Conservation (phyloP, 2,329 filamentous ascomycete genomes). For the Fusarium nurragi region DNA sequence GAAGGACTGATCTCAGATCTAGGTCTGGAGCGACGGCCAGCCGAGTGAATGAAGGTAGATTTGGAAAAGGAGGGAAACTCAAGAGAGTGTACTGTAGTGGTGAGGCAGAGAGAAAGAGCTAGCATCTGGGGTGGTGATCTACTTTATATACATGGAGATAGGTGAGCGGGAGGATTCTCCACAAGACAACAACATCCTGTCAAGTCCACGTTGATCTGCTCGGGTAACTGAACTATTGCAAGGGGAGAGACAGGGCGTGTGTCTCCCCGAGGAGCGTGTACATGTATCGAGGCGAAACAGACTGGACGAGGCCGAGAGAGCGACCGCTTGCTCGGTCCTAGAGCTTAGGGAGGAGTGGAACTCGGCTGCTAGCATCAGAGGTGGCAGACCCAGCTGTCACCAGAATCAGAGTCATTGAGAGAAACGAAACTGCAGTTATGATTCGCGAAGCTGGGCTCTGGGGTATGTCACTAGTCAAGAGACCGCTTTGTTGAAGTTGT, state of each 20-base stretch:
- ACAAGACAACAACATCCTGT: constrained; percentile 3
- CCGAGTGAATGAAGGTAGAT: constrained; percentile 40
- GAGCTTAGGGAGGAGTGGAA: constrained; percentile 20
- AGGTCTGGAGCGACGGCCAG: constrained; percentile 41
- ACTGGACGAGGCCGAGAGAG: constrained; percentile 26
- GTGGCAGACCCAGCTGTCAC: background rate
- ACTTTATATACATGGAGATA: constrained; percentile 37
- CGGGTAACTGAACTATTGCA: constrained; percentile 22
- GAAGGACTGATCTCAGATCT: constrained; percentile 46
- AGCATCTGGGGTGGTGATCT: constrained; percentile 23
- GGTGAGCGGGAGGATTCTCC: constrained; percentile 11
- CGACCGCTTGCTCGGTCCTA: constrained; percentile 17
- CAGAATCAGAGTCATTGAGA: constrained; percentile 20
- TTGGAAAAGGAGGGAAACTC: constrained; percentile 35
- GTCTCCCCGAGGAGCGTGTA: constrained; percentile 18
- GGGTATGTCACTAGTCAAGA: constrained; percentile 28
- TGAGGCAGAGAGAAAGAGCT: constrained; percentile 4
- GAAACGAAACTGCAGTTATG: constrained; percentile 27
- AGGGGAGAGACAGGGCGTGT: constrained; percentile 6
- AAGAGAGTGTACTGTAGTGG: constrained; percentile 34
- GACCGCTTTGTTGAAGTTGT: constrained; percentile 13
- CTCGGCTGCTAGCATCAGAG: constrained; percentile 4
- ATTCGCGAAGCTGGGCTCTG: constrained; percentile 36
- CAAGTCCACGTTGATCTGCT: constrained; percentile 19
- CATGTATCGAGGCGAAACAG: constrained; percentile 35